These are phyloP conservation scores for Penicillium diatomitis DNA, from an alignment of 495 filamentous ascomycete genomes.

Conservation along the genomic window DNA sequence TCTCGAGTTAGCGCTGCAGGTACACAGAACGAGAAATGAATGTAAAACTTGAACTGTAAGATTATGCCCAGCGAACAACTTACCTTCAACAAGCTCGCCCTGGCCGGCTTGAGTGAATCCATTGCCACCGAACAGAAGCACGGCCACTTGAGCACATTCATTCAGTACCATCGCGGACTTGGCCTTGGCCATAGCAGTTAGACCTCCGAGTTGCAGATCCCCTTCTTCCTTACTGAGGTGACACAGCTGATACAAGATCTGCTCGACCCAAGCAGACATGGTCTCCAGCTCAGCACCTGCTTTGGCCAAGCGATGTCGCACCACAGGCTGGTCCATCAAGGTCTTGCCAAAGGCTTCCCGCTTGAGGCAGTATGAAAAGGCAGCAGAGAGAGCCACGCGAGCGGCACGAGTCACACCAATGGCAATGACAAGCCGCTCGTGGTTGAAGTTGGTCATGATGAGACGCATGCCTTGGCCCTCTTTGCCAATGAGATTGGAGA, in stretches of 20 bases:
- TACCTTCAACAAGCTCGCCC: slow-evolving; percentile 62
- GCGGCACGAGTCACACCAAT: slow-evolving; percentile 53
- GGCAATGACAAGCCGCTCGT: slow-evolving; percentile 60
- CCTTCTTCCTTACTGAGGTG: slow-evolving; percentile 52
- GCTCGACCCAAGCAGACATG: slow-evolving; percentile 66
- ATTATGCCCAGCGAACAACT: slow-evolving; percentile 4
- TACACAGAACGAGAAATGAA: too few species aligned
- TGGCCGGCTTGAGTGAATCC: slow-evolving; percentile 60
- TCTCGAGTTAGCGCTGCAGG: not conserved
- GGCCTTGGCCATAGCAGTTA: slow-evolving; percentile 63
- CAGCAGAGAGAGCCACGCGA: slow-evolving; percentile 53
- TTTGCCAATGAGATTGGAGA: slow-evolving; percentile 57
- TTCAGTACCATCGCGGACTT: slow-evolving; percentile 60
- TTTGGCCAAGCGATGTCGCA: slow-evolving; percentile 62
- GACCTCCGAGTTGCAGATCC: slow-evolving; percentile 56
- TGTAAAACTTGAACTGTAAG: too few species aligned
- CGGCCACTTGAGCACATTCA: slow-evolving; percentile 58
- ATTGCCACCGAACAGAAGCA: slow-evolving; percentile 64
- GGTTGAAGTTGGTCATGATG: slow-evolving; percentile 81
- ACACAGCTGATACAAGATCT: slow-evolving; percentile 61
- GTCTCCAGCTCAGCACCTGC: slow-evolving; percentile 60
- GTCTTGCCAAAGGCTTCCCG: slow-evolving; percentile 69
- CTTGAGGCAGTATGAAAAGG: slow-evolving; percentile 61
- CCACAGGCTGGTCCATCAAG: slow-evolving; percentile 64
- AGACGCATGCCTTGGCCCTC: slow-evolving; percentile 67